A percentile compares a stretch with the other conserved stretches of the same genome.
These are phyloP conservation scores for Penicillium ochrochloron DNA, from an alignment of 495 filamentous ascomycete genomes.

Conservation along the genomic window DNA sequence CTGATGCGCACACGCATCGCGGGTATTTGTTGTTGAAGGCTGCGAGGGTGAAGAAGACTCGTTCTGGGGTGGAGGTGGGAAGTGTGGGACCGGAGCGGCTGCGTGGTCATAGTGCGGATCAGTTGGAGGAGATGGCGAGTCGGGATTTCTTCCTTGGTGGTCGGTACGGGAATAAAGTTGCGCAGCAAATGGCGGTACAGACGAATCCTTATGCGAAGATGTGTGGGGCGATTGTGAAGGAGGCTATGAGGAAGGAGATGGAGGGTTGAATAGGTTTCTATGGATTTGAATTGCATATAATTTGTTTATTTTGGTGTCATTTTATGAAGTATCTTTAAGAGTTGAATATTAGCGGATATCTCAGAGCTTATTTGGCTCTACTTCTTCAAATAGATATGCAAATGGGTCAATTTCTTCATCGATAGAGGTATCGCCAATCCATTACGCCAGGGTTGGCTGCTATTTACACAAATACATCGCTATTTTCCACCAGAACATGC, in stretches of 20 bases:
- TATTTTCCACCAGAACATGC: background rate
- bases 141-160: slow-evolving; percentile 77
- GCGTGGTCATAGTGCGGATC: slow-evolving; percentile 47
- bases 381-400: background rate
- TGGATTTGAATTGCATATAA: background rate
- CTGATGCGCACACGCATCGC: slow-evolving; percentile 75
- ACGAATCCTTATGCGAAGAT: slow-evolving; percentile 89
- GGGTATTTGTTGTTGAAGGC: slow-evolving; percentile 71
- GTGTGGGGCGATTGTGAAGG: slow-evolving; percentile 84
- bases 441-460: slow-evolving; percentile 1
- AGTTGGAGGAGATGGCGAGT: slow-evolving; percentile 74
- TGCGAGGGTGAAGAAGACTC: slow-evolving; percentile 51
- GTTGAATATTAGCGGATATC: background rate
- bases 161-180: slow-evolving; percentile 77
- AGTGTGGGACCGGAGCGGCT: slow-evolving; percentile 39
- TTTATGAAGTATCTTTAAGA: background rate
- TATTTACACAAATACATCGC: slow-evolving; percentile 18
- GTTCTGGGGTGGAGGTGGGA: background rate
- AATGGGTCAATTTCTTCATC: background rate
- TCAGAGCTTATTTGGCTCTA: background rate
- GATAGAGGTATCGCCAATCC: slow-evolving; percentile 12
- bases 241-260: slow-evolving; percentile 80
- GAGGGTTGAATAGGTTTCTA: slow-evolving; percentile 25
- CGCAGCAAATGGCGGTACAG: slow-evolving; percentile 73
- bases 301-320: background rate